phyloP scores from a whole-genome alignment of 805 yeast species.

The Metschnikowia lochheadii region DNA sequence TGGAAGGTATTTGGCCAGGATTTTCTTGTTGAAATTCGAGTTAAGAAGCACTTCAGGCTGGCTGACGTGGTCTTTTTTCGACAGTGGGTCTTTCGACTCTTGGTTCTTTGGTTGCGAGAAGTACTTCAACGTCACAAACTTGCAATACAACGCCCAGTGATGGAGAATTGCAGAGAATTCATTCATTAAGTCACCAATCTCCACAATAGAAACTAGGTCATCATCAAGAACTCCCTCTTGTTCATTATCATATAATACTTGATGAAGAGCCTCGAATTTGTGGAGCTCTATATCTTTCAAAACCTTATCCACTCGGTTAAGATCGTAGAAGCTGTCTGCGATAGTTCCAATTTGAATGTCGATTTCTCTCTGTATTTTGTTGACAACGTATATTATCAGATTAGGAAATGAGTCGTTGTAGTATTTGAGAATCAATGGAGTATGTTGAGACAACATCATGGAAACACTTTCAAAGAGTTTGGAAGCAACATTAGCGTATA shows the following conservation, averaged over 20 bases:
- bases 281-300: conserved; percentile 55
- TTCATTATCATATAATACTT: conserved; percentile 7
- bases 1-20: conserved; percentile 50
- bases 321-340: conserved; percentile 79
- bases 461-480: conserved; percentile 82
- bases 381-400: conserved; percentile 64
- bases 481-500: conserved; percentile 55
- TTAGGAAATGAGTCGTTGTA: conserved; percentile 52
- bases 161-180: conserved; percentile 77
- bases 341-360: conserved; percentile 92
- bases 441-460: conserved; percentile 79
- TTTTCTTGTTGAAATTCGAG: conserved; percentile 54
- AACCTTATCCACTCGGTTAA: conserved; percentile 53
- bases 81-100: background rate
- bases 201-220: conserved; percentile 49
- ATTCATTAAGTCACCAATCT: conserved; percentile 59
- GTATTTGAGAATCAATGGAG: conserved; percentile 67
- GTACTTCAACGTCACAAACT: conserved; percentile 70
- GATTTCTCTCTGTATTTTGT: conserved; percentile 76
- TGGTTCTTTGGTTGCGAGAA: conserved; percentile 20
- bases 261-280: conserved; percentile 27
- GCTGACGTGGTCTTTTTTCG: conserved; percentile 21
- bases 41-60: conserved; percentile 51
- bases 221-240: conserved; percentile 26
- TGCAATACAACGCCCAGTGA: conserved; percentile 79